These are phyloP conservation scores for Lactarius hengduanensis DNA, from an alignment of 768 basidiomycete species.

Conservation along the genomic window DNA sequence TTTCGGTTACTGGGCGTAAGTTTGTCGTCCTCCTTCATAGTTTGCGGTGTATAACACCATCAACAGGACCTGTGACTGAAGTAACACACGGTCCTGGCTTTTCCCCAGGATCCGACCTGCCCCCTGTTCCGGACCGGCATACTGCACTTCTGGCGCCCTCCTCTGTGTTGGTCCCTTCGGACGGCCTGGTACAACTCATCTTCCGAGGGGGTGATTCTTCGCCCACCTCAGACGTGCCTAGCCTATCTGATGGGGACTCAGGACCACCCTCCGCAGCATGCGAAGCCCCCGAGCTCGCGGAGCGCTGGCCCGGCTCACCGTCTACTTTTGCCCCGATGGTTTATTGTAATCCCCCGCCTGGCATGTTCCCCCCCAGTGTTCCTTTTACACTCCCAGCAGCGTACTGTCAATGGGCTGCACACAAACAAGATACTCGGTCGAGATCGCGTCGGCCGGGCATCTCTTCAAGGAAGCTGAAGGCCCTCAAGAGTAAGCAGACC, in stretches of 20 bases:
- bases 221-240: slow-evolving; percentile 24
- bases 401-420: slow-evolving; percentile 10
- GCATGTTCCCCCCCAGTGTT: slow-evolving; percentile 12
- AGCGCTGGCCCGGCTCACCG: slow-evolving; percentile 25
- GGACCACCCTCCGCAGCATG: slow-evolving; percentile 22
- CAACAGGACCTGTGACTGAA: background rate
- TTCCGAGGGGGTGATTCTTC: slow-evolving; percentile 10
- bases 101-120: background rate
- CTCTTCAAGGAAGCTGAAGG: slow-evolving; percentile 24
- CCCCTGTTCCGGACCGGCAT: background rate
- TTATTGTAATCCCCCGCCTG: slow-evolving; percentile 19
- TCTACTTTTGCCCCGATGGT: slow-evolving; percentile 9
- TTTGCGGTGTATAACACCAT: background rate
- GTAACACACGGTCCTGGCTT: background rate
- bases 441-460: slow-evolving; percentile 16
- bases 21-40: background rate
- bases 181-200: slow-evolving; percentile 13
- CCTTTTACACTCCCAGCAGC: slow-evolving; percentile 13
- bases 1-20: background rate
- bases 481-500: slow-evolving; percentile 25
- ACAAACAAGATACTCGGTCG: slow-evolving; percentile 3
- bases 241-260: slow-evolving; percentile 26
- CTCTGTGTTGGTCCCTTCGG: slow-evolving; percentile 1
- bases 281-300: slow-evolving; percentile 25
- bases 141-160: background rate